A percentile compares a stretch with the other conserved stretches of the same genome.
These are phyloP conservation scores for Mycena venus DNA, from an alignment of 768 basidiomycete genomes.

Conservation along the genomic window DNA sequence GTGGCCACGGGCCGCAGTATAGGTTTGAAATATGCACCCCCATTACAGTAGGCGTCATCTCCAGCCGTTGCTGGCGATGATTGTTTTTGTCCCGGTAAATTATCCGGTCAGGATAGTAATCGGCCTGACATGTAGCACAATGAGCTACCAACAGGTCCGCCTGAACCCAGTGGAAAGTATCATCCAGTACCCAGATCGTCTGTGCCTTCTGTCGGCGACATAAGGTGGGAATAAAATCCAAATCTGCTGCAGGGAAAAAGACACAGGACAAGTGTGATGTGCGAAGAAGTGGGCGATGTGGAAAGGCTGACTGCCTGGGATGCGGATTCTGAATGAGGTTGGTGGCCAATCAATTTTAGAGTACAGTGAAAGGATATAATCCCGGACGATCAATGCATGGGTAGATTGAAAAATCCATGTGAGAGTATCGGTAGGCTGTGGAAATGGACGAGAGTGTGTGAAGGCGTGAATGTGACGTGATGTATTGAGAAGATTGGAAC, in stretches of 20 bases:
- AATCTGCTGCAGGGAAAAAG: constrained; percentile 8
- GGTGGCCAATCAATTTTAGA: no score
- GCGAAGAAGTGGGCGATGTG: constrained; percentile 1
- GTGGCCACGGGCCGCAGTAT: no score
- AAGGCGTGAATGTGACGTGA: no score
- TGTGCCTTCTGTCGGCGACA: background rate
- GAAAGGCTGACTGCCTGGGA: no score
- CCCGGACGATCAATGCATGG: no score
- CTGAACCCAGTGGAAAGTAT: background rate
- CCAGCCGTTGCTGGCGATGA: background rate
- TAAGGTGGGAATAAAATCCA: constrained; percentile 13
- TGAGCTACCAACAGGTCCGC: constrained; percentile 22
- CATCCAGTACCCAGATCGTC: constrained; percentile 7
- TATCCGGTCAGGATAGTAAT: constrained; percentile 37
- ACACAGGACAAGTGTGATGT: constrained; percentile 6
- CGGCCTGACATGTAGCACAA: constrained; percentile 28
- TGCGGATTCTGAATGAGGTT: no score
- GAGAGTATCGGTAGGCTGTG: no score
- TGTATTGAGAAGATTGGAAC: no score
- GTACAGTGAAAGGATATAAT: no score
- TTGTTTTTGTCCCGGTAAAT: background rate
- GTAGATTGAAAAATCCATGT: no score
- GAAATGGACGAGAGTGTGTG: no score
- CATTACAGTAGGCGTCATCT: constrained; percentile 25
- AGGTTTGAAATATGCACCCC: no score